Conservation (phyloP, 2,329 filamentous ascomycete genomes). For the Pseudofabraea citricarpa region DNA sequence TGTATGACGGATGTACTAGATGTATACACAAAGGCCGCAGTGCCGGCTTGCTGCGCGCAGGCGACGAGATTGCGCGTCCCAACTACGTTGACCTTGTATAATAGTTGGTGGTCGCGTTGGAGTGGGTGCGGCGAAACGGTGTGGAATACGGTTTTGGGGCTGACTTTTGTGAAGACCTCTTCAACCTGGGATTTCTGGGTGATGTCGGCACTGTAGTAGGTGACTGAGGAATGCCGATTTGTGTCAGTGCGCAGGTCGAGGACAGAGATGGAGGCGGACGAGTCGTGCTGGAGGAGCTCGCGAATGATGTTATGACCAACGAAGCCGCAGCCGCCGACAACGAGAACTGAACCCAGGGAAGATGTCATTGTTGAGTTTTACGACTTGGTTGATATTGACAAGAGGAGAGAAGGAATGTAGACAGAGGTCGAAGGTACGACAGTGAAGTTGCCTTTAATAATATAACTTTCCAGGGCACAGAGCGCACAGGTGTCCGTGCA, state of each 20-base stretch:
- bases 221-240: not conserved
- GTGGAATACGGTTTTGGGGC: slow-evolving; percentile 42
- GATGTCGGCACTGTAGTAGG: not conserved
- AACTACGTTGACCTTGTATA: slow-evolving; percentile 44
- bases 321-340: not conserved
- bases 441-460: no score
- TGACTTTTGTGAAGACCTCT: slow-evolving; percentile 31
- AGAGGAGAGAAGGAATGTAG: not conserved
- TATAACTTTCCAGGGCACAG: no score
- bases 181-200: not conserved
- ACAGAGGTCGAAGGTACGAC: not conserved
- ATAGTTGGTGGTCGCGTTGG: slow-evolving; percentile 27
- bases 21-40: slow-evolving; percentile 48
- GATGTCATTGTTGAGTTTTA: not conserved
- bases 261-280: not conserved
- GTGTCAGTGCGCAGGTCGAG: not conserved
- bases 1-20: slow-evolving; percentile 44
- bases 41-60: slow-evolving; percentile 38
- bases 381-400: not conserved
- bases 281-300: not conserved
- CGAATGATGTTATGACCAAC: not conserved
- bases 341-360: not conserved
- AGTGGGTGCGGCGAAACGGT: slow-evolving; percentile 38
- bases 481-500: no score
- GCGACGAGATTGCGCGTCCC: slow-evolving; percentile 43